These are phyloP conservation scores for Leptographium radiaticola DNA, from an alignment of 2,329 filamentous ascomycete species.

Conservation along the genomic window DNA sequence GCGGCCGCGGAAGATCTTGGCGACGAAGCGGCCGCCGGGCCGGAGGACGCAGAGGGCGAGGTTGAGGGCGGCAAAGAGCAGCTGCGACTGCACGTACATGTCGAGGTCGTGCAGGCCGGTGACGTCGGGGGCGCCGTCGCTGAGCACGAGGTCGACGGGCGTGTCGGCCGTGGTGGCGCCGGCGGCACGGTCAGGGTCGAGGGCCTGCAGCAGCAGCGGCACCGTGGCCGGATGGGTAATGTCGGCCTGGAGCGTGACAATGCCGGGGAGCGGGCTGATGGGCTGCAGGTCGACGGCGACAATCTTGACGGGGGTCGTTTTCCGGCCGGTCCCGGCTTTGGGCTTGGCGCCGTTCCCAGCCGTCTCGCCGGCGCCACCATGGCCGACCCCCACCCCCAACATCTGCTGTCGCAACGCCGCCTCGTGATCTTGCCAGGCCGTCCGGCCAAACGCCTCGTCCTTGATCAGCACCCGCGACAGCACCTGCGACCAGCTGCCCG, in stretches of 20 bases:
- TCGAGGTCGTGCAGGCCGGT: constrained; percentile 94
- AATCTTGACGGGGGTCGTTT: constrained; percentile 61
- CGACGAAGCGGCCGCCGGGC: constrained; percentile 90
- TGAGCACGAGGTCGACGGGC: constrained; percentile 85
- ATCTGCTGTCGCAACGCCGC: constrained; percentile 50
- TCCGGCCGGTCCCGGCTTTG: constrained; percentile 5
- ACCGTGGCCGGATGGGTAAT: constrained; percentile 96
- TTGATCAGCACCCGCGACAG: constrained; percentile 87
- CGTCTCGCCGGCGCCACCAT: neutral
- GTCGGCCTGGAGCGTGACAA: constrained; percentile 83
- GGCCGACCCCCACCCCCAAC: constrained; percentile 29
- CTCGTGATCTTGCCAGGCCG: constrained; percentile 78
- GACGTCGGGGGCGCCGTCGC: constrained; percentile 90
- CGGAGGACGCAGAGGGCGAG: constrained; percentile 76
- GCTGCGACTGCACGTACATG: constrained; percentile 93
- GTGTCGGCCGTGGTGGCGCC: constrained; percentile 38
- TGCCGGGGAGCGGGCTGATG: constrained; percentile 85
- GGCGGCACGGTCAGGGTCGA: constrained; percentile 51
- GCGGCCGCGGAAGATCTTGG: constrained; percentile 90
- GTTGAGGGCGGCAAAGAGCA: constrained; percentile 88
- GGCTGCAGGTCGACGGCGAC: constrained; percentile 93
- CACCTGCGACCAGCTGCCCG: constrained; percentile 95
- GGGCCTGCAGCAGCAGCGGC: constrained; percentile 69
- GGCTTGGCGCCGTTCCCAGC: neutral
- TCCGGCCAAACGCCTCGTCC: constrained; percentile 76